Evolutionary conservation across 2,329 filamentous ascomycete genomes (phyloP).

Genomic region (Helotiales sp.): DNA sequence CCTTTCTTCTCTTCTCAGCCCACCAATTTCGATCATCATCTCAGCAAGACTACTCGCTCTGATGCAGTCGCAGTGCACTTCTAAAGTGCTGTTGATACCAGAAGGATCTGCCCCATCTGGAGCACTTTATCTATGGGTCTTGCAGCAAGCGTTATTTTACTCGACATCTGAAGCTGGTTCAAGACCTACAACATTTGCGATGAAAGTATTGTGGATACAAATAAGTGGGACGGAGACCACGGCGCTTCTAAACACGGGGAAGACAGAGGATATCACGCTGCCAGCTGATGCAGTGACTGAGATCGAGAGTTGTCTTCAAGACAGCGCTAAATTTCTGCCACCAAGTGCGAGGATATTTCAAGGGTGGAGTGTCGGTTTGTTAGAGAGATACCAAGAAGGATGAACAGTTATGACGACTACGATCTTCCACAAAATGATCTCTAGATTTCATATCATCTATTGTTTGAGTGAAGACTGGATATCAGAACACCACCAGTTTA

Average conservation of each 20-base stretch:
- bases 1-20: background rate
- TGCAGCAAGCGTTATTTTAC: constrained; percentile 5
- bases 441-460: too few relatives aligned
- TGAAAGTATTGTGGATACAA: constrained; percentile 30
- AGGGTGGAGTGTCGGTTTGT: constrained; percentile 67
- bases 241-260: constrained; percentile 16
- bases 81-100: constrained; percentile 20
- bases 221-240: constrained; percentile 13
- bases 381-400: constrained; percentile 59
- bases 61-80: constrained; percentile 20
- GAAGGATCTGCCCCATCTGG: background rate
- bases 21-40: constrained; percentile 13
- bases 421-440: background rate
- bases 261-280: constrained; percentile 57
- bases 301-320: constrained; percentile 39
- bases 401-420: background rate
- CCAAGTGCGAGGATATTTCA: constrained; percentile 55
- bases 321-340: constrained; percentile 55
- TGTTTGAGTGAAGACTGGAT: background rate
- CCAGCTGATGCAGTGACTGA: constrained; percentile 50
- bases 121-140: constrained; percentile 13
- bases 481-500: constrained; percentile 1
- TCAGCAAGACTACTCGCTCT: constrained; percentile 19
- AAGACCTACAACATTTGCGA: background rate
- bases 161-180: constrained; percentile 4